phyloP scores from a whole-genome alignment of 768 basidiomycete species.

The Lyophyllum shimeji region DNA sequence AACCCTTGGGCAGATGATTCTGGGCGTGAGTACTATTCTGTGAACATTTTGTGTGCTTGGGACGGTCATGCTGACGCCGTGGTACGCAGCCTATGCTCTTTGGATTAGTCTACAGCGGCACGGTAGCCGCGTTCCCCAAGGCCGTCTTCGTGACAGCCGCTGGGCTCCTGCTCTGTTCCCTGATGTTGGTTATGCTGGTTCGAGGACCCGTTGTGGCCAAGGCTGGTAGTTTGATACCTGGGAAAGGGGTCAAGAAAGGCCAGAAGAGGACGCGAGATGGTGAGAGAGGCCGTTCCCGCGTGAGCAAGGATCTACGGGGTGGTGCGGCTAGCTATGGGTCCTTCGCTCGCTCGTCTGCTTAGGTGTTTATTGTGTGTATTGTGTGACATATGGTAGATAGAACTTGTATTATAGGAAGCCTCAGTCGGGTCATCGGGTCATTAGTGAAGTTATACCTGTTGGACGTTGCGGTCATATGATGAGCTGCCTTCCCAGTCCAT shows the following conservation, averaged over 20 bases:
- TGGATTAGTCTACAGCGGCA: constrained; percentile 66
- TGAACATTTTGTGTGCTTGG: background rate
- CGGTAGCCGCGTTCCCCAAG: constrained; percentile 69
- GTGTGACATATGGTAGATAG: background rate
- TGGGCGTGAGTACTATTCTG: constrained; percentile 36
- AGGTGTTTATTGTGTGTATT: constrained; percentile 4
- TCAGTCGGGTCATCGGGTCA: background rate
- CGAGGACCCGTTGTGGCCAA: constrained; percentile 34
- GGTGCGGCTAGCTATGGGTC: constrained; percentile 29
- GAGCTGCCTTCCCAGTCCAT: no score
- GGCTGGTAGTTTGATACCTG: constrained; percentile 9
- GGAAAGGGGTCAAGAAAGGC: constrained; percentile 19
- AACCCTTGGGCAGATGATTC: constrained; percentile 66
- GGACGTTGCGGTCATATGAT: no score
- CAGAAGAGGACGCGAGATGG: constrained; percentile 22
- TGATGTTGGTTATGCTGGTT: constrained; percentile 37
- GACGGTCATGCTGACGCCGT: background rate
- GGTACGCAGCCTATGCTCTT: constrained; percentile 62
- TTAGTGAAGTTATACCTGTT: background rate
- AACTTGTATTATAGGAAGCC: background rate
- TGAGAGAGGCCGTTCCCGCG: constrained; percentile 45
- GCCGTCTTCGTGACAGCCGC: constrained; percentile 64
- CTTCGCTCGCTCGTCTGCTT: constrained; percentile 5
- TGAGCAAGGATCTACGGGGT: constrained; percentile 47
- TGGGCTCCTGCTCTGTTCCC: constrained; percentile 42